These are phyloP conservation scores for Butyriboletus loyo DNA, from an alignment of 768 basidiomycete genomes.

Conservation along the genomic window DNA sequence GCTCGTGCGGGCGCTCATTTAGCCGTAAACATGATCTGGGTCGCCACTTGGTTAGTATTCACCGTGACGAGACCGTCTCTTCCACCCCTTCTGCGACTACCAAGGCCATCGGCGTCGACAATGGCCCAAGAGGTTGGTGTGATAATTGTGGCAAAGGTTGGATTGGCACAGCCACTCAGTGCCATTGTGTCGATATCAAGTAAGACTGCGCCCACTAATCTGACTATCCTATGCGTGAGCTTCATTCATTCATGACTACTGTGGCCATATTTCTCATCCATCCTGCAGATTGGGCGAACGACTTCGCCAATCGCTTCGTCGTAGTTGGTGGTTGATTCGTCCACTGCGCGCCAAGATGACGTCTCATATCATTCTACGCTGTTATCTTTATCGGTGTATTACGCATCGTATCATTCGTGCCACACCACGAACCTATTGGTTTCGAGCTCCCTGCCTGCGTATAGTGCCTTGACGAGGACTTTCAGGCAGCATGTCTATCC, in stretches of 20 bases:
- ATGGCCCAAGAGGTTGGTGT: constrained; percentile 65
- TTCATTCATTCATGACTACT: not conserved
- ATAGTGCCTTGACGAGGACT: constrained; percentile 22
- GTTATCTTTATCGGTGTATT: constrained; percentile 50
- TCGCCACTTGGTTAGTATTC: constrained; percentile 84
- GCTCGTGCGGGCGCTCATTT: constrained; percentile 84
- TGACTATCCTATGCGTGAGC: constrained; percentile 30
- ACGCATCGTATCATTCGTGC: constrained; percentile 64
- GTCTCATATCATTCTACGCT: constrained; percentile 35
- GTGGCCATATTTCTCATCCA: constrained; percentile 15
- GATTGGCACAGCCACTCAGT: constrained; percentile 51
- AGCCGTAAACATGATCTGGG: constrained; percentile 93
- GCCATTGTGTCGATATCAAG: constrained; percentile 65
- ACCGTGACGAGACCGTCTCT: constrained; percentile 61
- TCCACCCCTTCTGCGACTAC: constrained; percentile 38
- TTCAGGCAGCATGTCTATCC: constrained; percentile 22
- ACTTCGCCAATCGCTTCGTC: constrained; percentile 39
- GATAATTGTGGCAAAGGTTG: constrained; percentile 70
- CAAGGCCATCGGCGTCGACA: constrained; percentile 66
- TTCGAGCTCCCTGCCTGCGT: constrained; percentile 41
- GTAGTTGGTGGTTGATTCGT: constrained; percentile 40
- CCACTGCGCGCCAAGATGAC: constrained; percentile 28
- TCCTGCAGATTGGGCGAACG: constrained; percentile 30
- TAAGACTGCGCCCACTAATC: constrained; percentile 31
- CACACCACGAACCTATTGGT: constrained; percentile 52